These are phyloP conservation scores for Aspergillus persii DNA, from an alignment of 2,329 filamentous ascomycete species.

Conservation along the genomic window DNA sequence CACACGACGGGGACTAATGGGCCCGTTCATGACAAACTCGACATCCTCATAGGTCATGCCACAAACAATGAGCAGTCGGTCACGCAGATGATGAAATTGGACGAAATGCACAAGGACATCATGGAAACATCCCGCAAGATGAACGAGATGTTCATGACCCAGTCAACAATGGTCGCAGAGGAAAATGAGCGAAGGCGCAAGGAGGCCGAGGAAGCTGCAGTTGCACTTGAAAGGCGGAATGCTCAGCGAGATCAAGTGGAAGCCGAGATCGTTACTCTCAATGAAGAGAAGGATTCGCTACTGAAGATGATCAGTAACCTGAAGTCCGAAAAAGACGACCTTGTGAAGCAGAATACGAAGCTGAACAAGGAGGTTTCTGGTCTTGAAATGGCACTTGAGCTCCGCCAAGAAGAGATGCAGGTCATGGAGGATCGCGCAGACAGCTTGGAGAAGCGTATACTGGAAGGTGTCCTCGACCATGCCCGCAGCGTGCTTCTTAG, in stretches of 20 bases:
- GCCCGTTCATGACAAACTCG: conserved; percentile 35
- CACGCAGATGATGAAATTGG: conserved; percentile 74
- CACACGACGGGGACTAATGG: conserved; percentile 30
- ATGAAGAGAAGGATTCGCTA: conserved; percentile 62
- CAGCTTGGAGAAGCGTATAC: conserved; percentile 81
- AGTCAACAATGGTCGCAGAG: conserved; percentile 58
- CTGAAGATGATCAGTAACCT: conserved; percentile 54
- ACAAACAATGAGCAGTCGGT: conserved; percentile 67
- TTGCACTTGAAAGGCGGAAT: conserved; percentile 75
- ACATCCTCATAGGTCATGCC: conserved; percentile 49
- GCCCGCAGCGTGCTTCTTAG: conserved; percentile 81
- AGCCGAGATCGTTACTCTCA: conserved; percentile 49
- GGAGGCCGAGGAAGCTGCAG: conserved; percentile 73
- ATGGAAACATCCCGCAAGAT: conserved; percentile 80
- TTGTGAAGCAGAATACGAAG: conserved; percentile 74
- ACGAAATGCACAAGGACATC: conserved; percentile 86
- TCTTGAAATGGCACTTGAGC: conserved; percentile 82
- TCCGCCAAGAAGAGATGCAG: conserved; percentile 86
- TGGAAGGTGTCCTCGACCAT: conserved; percentile 95
- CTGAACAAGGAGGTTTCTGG: conserved; percentile 84
- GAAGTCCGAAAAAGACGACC: conserved; percentile 58
- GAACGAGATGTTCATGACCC: conserved; percentile 60
- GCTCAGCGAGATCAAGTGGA: conserved; percentile 64
- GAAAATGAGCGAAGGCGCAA: conserved; percentile 77
- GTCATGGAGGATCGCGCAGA: conserved; percentile 89